Evolutionary conservation across 768 basidiomycete species (phyloP).

Genomic region (Chalciporus piperatus): DNA sequence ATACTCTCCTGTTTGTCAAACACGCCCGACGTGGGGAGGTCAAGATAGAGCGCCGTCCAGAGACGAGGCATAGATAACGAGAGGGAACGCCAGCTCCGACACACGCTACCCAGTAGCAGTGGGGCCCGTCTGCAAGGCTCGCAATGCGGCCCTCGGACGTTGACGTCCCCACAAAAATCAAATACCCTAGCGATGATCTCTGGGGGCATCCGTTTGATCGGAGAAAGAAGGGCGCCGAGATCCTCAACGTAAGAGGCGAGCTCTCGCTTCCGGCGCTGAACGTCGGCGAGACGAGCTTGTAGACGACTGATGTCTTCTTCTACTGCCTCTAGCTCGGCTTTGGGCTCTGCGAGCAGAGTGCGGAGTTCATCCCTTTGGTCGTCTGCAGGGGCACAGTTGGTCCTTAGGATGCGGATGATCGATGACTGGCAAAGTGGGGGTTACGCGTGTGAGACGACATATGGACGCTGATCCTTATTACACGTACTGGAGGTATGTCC

Average conservation of each 20-base stretch:
- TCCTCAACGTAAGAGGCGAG: slow-evolving; percentile 30
- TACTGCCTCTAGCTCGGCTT: slow-evolving; percentile 24
- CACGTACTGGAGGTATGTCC: slow-evolving; percentile 27
- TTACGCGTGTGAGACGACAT: slow-evolving; percentile 2
- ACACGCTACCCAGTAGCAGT: slow-evolving; percentile 28
- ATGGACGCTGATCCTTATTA: not conserved
- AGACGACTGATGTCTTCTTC: slow-evolving; percentile 26
- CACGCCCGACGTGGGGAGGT: slow-evolving; percentile 23
- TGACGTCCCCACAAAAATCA: slow-evolving; percentile 30
- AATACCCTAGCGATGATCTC: slow-evolving; percentile 33
- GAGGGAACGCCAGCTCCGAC: slow-evolving; percentile 28
- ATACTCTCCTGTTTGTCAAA: slow-evolving; percentile 25
- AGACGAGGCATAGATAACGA: slow-evolving; percentile 29
- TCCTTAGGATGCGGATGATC: slow-evolving; percentile 29
- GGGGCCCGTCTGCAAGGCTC: slow-evolving; percentile 30
- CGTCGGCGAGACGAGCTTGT: slow-evolving; percentile 29
- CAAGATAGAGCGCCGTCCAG: slow-evolving; percentile 33
- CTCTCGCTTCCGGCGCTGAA: slow-evolving; percentile 28
- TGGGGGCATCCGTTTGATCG: slow-evolving; percentile 32
- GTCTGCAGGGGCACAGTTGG: slow-evolving; percentile 26
- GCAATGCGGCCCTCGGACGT: slow-evolving; percentile 26
- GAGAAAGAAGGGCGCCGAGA: slow-evolving; percentile 32
- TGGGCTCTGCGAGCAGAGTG: slow-evolving; percentile 23
- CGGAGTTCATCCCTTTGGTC: slow-evolving; percentile 29
- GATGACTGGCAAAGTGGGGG: slow-evolving; percentile 20